A percentile compares a stretch with the other conserved stretches of the same genome.
Evolutionary conservation across 2,329 filamentous ascomycete species (phyloP).

Genomic region (Exserohilum rostratum): DNA sequence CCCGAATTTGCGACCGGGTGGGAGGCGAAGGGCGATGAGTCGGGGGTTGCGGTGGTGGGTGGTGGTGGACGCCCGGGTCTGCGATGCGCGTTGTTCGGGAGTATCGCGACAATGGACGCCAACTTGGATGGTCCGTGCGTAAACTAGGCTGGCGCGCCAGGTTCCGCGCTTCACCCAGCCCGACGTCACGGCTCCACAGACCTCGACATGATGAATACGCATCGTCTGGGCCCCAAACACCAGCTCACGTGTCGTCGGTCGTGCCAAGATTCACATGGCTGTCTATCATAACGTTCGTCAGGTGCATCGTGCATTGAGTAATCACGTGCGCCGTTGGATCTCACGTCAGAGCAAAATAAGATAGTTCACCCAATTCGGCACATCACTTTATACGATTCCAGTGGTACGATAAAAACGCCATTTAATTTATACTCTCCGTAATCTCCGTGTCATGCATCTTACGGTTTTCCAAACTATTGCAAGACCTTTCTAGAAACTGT

Average conservation of each 20-base stretch:
- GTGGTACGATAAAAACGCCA: too few species aligned
- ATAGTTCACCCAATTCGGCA: too few species aligned
- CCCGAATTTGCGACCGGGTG: slow-evolving; percentile 14
- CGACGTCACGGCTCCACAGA: slow-evolving; percentile 6
- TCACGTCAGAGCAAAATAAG: too few species aligned
- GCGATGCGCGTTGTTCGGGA: slow-evolving; percentile 14
- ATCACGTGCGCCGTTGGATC: background rate
- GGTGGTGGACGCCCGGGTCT: slow-evolving; percentile 4
- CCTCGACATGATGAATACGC: background rate
- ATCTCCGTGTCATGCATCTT: too few species aligned
- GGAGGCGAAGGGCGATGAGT: background rate
- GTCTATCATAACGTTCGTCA: background rate
- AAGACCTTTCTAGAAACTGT: background rate
- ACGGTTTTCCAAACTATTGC: background rate
- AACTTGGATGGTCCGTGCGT: slow-evolving; percentile 7
- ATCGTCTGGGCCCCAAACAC: background rate
- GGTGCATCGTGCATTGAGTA: background rate
- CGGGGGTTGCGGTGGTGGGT: slow-evolving; percentile 6
- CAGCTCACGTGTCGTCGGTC: background rate
- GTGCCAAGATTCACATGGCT: background rate
- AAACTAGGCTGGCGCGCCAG: background rate
- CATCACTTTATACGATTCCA: too few species aligned
- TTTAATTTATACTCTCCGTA: too few species aligned
- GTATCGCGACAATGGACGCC: slow-evolving; percentile 18
- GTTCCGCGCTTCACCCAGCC: slow-evolving; percentile 10